These are phyloP conservation scores for Scutellaria galericulata DNA, from an alignment of 257 asterid genomes.

Conservation along the genomic window DNA sequence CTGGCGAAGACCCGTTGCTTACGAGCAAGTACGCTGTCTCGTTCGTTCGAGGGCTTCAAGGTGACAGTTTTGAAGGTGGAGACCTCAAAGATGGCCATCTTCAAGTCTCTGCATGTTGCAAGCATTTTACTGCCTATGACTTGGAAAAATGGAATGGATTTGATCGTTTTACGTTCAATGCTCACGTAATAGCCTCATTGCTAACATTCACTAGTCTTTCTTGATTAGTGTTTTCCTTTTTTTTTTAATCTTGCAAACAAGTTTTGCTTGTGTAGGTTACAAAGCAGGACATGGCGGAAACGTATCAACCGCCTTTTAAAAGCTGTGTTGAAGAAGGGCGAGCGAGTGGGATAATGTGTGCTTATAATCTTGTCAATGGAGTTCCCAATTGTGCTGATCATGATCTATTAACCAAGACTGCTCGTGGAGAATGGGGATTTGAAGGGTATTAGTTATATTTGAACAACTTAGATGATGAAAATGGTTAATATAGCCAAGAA, in stretches of 20 bases:
- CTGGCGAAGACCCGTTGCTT: conserved; percentile 73
- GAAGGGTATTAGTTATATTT: conserved; percentile 47
- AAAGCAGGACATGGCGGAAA: conserved; percentile 61
- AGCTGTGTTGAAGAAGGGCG: conserved; percentile 49
- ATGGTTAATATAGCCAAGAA: too few relatives aligned
- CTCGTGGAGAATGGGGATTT: conserved; percentile 72
- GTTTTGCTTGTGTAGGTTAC: conserved; percentile 40
- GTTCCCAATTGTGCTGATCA: conserved; percentile 60
- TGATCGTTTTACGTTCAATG: conserved; percentile 63
- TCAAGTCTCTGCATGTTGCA: conserved; percentile 79
- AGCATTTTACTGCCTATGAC: conserved; percentile 81
- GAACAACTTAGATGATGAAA: too few relatives aligned
- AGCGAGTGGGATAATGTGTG: conserved; percentile 63
- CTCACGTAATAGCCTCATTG: conserved; percentile 43
- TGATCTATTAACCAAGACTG: conserved; percentile 57
- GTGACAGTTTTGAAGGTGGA: conserved; percentile 70
- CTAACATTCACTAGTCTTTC: not conserved
- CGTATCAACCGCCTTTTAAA: conserved; percentile 57
- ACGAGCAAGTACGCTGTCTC: conserved; percentile 57
- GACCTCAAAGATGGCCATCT: conserved; percentile 52
- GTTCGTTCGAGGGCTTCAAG: conserved; percentile 80
- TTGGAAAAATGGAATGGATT: conserved; percentile 68
- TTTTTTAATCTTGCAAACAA: not conserved
- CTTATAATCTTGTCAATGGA: conserved; percentile 58
- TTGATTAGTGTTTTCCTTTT: not conserved